A percentile compares a stretch with the other conserved stretches of the same genome.
phyloP scores from a whole-genome alignment of 2,329 filamentous ascomycete genomes.

The Diaporthe ampelina region DNA sequence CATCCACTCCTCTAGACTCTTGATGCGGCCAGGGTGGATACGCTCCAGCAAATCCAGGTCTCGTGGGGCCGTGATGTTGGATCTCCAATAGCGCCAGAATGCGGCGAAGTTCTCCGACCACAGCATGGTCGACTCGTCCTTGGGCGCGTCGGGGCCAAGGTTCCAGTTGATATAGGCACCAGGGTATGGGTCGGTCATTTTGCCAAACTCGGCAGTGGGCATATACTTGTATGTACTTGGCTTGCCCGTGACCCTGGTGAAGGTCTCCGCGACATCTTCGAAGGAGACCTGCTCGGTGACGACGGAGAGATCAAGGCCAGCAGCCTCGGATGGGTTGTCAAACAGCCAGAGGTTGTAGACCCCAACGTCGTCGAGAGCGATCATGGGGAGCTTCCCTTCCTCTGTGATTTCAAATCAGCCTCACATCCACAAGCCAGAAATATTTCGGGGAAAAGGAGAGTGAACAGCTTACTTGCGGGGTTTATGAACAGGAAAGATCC shows the following conservation, averaged over 20 bases:
- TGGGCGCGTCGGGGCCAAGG: conserved; percentile 37
- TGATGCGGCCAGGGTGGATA: conserved; percentile 41
- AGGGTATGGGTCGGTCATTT: conserved; percentile 38
- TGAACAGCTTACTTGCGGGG: not conserved
- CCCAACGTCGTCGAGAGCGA: conserved; percentile 46
- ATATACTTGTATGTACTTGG: not conserved
- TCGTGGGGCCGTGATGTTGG: conserved; percentile 37
- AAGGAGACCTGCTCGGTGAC: conserved; percentile 45
- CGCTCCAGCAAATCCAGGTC: conserved; percentile 42
- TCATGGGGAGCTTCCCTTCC: conserved; percentile 41
- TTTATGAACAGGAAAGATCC: conserved; percentile 32
- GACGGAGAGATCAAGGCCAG: conserved; percentile 46
- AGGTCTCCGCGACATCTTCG: not conserved
- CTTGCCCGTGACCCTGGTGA: not conserved
- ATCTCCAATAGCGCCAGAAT: conserved; percentile 42
- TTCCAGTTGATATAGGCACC: conserved; percentile 39
- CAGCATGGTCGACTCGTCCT: conserved; percentile 42
- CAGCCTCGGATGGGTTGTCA: conserved; percentile 44
- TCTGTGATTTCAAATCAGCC: conserved; percentile 7
- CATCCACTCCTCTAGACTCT: conserved; percentile 7
- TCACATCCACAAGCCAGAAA: not conserved
- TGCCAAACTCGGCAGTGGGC: not conserved
- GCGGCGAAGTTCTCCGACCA: conserved; percentile 29
- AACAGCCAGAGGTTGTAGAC: conserved; percentile 47
- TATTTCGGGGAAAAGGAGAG: not conserved